A percentile compares a stretch with the other conserved stretches of the same genome.
Evolutionary conservation across 805 yeast genomes (phyloP).

Genomic region (Zygoascus bituminiphila): DNA sequence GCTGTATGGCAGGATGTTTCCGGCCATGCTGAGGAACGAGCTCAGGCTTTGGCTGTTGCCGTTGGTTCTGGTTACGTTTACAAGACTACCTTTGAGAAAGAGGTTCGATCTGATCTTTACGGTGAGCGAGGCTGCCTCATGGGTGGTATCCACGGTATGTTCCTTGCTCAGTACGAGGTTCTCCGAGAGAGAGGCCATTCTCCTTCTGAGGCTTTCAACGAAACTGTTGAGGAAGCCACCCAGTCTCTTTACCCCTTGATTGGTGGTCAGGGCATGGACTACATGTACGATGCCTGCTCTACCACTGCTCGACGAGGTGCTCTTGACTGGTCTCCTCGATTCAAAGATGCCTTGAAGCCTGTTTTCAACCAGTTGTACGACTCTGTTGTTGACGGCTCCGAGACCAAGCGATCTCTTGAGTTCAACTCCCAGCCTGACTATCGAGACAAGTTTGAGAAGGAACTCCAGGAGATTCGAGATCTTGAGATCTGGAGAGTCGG

Average conservation of each 20-base stretch:
- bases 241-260: slow-evolving; percentile 98
- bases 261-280: slow-evolving; percentile 99
- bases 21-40: slow-evolving; percentile 99
- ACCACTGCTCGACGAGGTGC: slow-evolving; percentile 99
- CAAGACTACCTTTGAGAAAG: slow-evolving; percentile 98
- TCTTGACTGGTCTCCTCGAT: slow-evolving; percentile 98
- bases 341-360: slow-evolving; percentile 98
- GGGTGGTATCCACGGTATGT: slow-evolving; percentile 99
- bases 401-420: slow-evolving; percentile 96
- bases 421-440: slow-evolving; percentile 98
- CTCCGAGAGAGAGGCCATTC: slow-evolving; percentile 99
- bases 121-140: slow-evolving; percentile 99
- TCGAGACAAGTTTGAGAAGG: slow-evolving; percentile 92
- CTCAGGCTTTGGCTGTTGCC: slow-evolving; percentile 97
- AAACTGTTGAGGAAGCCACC: slow-evolving; percentile 99
- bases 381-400: slow-evolving; percentile 91
- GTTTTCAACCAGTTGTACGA: slow-evolving; percentile 94
- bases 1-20: slow-evolving; percentile 99
- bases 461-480: slow-evolving; percentile 85
- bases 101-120: slow-evolving; percentile 97
- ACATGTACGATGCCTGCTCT: slow-evolving; percentile 99
- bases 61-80: slow-evolving; percentile 99
- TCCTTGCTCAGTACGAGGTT: slow-evolving; percentile 99
- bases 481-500: slow-evolving; percentile 99
- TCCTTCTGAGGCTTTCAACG: slow-evolving; percentile 99